A percentile compares a stretch with the other conserved stretches of the same genome.
phyloP scores from a whole-genome alignment of 2,329 filamentous ascomycete species.

The Penicillium sp. region DNA sequence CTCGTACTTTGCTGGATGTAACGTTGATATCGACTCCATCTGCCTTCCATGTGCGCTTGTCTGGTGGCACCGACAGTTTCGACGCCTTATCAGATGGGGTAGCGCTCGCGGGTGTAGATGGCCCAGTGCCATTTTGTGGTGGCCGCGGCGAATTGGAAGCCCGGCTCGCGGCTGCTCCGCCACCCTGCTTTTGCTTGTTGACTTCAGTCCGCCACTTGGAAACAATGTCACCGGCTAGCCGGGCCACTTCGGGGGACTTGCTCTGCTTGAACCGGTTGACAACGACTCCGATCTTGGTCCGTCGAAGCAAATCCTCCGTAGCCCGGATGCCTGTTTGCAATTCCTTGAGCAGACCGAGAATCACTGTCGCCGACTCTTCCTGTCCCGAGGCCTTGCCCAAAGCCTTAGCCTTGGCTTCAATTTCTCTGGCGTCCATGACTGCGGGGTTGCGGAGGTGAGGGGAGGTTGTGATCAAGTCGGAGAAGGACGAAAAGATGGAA shows the following conservation, averaged over 20 bases:
- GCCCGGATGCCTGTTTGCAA: constrained; percentile 79
- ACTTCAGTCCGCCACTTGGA: constrained; percentile 59
- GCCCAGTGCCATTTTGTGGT: constrained; percentile 51
- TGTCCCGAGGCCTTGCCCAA: constrained; percentile 75
- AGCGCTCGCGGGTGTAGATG: constrained; percentile 50
- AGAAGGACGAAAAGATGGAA: not conserved
- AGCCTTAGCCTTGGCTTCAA: constrained; percentile 73
- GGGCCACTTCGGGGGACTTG: constrained; percentile 71
- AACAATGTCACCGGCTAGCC: constrained; percentile 78
- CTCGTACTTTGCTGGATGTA: constrained; percentile 71
- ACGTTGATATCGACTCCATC: constrained; percentile 78
- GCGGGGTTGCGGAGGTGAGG: constrained; percentile 6
- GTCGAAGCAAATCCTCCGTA: constrained; percentile 85
- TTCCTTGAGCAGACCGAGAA: constrained; percentile 72
- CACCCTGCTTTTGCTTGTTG: constrained; percentile 49
- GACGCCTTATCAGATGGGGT: constrained; percentile 50
- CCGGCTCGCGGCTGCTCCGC: constrained; percentile 39
- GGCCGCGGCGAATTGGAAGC: constrained; percentile 45
- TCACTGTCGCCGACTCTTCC: constrained; percentile 70
- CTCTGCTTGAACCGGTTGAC: constrained; percentile 84
- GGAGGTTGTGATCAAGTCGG: not conserved
- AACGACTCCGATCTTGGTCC: constrained; percentile 86
- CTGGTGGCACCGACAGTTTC: constrained; percentile 60
- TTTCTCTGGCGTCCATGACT: constrained; percentile 77
- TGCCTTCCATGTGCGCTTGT: constrained; percentile 78